A percentile compares a stretch with the other conserved stretches of the same genome.
phyloP scores from a whole-genome alignment of 2,329 filamentous ascomycete genomes.

The Dothistroma pini region DNA sequence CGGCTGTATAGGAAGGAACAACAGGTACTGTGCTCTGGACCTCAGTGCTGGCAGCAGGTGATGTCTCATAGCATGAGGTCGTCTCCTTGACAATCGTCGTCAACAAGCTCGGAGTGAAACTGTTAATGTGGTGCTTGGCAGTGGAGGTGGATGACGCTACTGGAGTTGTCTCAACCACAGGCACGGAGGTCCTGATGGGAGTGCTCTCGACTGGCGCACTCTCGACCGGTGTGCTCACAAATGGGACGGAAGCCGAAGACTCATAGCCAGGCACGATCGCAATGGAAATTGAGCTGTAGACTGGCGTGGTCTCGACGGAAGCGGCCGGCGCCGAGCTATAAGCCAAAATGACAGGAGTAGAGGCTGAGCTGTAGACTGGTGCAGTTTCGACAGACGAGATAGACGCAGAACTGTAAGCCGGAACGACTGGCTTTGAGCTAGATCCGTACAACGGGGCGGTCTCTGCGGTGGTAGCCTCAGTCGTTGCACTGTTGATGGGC shows the following conservation, averaged over 20 bases:
- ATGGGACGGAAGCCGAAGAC: background rate
- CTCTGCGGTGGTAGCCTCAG: background rate
- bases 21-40: background rate
- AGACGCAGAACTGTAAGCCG: background rate
- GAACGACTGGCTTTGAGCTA: conserved; percentile 3
- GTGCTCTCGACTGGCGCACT: conserved; percentile 8
- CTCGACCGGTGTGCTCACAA: background rate
- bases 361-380: conserved; percentile 3
- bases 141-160: background rate
- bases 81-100: background rate
- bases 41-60: background rate
- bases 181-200: conserved; percentile 2
- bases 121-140: background rate
- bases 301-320: conserved; percentile 2
- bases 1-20: background rate
- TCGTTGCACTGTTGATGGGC: background rate
- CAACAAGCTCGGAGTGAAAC: conserved; percentile 1
- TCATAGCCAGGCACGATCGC: background rate
- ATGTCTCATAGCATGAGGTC: background rate
- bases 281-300: background rate
- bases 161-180: conserved; percentile 1
- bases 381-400: background rate
- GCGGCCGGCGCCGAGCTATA: background rate
- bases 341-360: background rate
- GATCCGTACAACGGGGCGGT: background rate